Evolutionary conservation across 257 asterid genomes (phyloP), one percentile per base, ranked within the genome.

Genomic region (Salvia splendens): DNA sequence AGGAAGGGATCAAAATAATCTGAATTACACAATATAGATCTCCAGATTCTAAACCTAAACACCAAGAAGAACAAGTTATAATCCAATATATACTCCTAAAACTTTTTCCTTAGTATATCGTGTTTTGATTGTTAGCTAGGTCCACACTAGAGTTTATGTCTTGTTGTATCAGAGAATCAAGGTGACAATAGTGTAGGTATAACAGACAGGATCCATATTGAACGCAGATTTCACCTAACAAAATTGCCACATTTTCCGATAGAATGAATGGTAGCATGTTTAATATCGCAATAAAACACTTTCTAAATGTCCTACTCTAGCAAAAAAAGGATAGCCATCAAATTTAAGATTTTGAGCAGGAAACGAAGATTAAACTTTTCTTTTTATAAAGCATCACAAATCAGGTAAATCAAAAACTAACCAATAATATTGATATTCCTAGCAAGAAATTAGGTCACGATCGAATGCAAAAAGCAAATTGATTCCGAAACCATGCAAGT

Each of bases 341-440:
- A 12, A 61, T 12, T 64, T 8, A 50, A 4, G 5, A n/a, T 11
- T 55, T 62, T 62, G 12, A 61, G 52, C 67, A 46, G 5, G 12
- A 17, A 48, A 7, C 3, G 28, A 7, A 20, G 28, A 42, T 20
- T 33, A 14, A 32, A 12, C 17, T 48, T 53, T 66, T 41, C 41
- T 42, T 43, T 43, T 45, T 5, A 47, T n/a, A 43, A 20, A 46
- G 55, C 67, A 75, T 7, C 54, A 53, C 61, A 12, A 20, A 38
- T 55, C 11, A 63, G 58, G 43, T 32, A 75, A 77, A 64, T 58
- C 67, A 65, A 66, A 7, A 66, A 58, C 71, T 16, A 5, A 59
- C 14, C 53, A 20, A 33, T 24, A 64, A 70, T 60, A 42, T 46
- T 33, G 38, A 61, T 33, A 28, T 14, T 35, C 52, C n/a, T 5